Evolutionary conservation across 2,329 filamentous ascomycete species (phyloP).

Genomic region (Diaporthe citri): DNA sequence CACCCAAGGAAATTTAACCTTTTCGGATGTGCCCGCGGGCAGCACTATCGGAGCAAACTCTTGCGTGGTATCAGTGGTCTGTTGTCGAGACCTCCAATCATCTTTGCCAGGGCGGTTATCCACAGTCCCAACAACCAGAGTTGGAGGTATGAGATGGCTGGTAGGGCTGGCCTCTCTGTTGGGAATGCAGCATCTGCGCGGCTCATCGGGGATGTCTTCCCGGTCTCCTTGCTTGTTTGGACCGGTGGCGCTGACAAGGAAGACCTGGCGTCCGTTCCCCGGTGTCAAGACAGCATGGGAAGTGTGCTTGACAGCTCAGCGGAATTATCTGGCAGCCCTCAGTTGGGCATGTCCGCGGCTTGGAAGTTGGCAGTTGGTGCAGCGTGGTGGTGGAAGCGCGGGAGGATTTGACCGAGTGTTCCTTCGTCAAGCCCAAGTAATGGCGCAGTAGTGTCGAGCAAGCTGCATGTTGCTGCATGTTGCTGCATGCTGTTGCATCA

Average conservation of each 20-base stretch:
- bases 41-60: neutral
- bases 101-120: neutral
- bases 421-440: slow-evolving; percentile 15
- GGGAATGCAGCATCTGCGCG: neutral
- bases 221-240: neutral
- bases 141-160: neutral
- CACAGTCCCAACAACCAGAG: slow-evolving; percentile 12
- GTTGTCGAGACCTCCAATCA: neutral
- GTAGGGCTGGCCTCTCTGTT: slow-evolving; percentile 15
- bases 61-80: neutral
- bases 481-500: slow-evolving; percentile 23
- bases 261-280: neutral
- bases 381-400: slow-evolving; percentile 3
- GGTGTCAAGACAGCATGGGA: neutral
- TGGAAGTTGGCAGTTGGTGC: slow-evolving; percentile 21
- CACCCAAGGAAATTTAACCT: slow-evolving; percentile 3
- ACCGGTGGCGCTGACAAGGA: neutral
- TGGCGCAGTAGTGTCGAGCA: neutral
- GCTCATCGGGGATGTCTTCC: slow-evolving; percentile 17
- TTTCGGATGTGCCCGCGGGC: slow-evolving; percentile 22
- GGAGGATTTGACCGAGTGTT: slow-evolving; percentile 23
- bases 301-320: neutral
- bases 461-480: neutral
- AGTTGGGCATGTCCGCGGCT: neutral
- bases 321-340: neutral